Evolutionary conservation across 1,284 basidiomycete genomes (phyloP), one percentile per base, ranked within the genome.

Genomic region (Cutaneotrichosporon spelunceum): DNA sequence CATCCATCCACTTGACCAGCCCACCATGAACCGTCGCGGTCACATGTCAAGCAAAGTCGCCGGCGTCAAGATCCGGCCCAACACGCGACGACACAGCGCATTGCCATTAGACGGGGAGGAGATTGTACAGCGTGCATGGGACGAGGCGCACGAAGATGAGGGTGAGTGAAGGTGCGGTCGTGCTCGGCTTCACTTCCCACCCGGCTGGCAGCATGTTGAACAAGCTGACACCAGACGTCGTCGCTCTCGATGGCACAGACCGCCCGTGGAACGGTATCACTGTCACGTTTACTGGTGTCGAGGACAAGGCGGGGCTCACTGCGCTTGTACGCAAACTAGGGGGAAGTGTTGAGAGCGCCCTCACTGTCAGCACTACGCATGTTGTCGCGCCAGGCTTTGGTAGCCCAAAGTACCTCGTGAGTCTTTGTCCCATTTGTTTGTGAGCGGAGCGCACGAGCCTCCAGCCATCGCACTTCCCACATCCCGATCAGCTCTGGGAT

Each of bases 21-120:
- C 30, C 30, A 29, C 42, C 34, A 72, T 74, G 70, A 74, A 75
- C 60, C 65, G 75, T 47, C 61, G 74, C n/a, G 72, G 72, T 8
- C 74, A 78, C 64, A 53, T 77, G 21, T 77, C 74, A 2, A 63
- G 57, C 61, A 77, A 77, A 62, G 65, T 78, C 3, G 72, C 75
- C 4, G 74, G 76, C 61, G 77, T 77, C 62, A 78, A 77, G 62
- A 64, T 77, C 14, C 73, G 77, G 2, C 77, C 77, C 1, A 57
- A 59, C 33, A 57, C 59, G 48, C 66, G 21, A 42, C 59, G 44
- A 1, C 49, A 53, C 24, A 23, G 34, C 10, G 53, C 49, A 27
- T 36, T 47, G 29, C 56, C 62, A 16, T 19, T 27, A 26, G 72
- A 73, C 53, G 62, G 59, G 50, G 71, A 42, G 39, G 39, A 70